Evolutionary conservation across 768 basidiomycete genomes (phyloP).

Genomic region (Leccinum fibrillosum): DNA sequence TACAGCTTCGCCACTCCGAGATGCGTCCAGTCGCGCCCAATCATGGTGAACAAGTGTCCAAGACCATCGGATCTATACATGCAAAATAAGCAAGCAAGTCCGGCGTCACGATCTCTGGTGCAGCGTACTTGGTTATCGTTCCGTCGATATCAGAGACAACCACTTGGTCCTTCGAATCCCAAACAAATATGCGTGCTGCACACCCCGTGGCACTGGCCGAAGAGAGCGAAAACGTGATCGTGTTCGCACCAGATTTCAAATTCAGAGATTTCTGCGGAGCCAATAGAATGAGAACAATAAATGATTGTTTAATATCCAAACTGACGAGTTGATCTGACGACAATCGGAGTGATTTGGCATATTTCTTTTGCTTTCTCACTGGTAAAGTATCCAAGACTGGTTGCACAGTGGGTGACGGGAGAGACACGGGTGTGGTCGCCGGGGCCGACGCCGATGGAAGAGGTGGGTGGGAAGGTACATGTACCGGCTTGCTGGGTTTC

Average conservation of each 20-base stretch:
- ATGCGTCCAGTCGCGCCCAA: constrained; percentile 98
- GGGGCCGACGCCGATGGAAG: constrained; percentile 40
- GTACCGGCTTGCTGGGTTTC: constrained; percentile 8
- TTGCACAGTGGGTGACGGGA: constrained; percentile 22
- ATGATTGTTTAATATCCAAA: not conserved
- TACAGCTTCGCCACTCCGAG: constrained; percentile 95
- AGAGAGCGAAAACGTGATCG: constrained; percentile 90
- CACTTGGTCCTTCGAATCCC: constrained; percentile 87
- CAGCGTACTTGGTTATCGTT: constrained; percentile 92
- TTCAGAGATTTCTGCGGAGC: constrained; percentile 71
- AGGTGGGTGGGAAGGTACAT: constrained; percentile 1
- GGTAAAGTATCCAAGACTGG: constrained; percentile 23
- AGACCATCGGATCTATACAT: constrained; percentile 84
- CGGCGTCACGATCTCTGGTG: not conserved
- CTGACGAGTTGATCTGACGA: constrained; percentile 92
- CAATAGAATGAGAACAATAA: not conserved
- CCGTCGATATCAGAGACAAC: constrained; percentile 98
- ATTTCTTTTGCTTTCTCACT: constrained; percentile 45
- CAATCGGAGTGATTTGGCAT: constrained; percentile 87
- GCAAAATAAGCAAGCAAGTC: not conserved
- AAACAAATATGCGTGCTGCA: constrained; percentile 90
- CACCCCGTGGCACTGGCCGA: constrained; percentile 79
- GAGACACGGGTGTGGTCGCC: constrained; percentile 41
- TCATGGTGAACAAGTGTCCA: constrained; percentile 96
- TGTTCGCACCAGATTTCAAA: constrained; percentile 83